Base-by-base conservation (phyloP, 2,329 filamentous ascomycete species). In the Lecanosticta acicola region DNA sequence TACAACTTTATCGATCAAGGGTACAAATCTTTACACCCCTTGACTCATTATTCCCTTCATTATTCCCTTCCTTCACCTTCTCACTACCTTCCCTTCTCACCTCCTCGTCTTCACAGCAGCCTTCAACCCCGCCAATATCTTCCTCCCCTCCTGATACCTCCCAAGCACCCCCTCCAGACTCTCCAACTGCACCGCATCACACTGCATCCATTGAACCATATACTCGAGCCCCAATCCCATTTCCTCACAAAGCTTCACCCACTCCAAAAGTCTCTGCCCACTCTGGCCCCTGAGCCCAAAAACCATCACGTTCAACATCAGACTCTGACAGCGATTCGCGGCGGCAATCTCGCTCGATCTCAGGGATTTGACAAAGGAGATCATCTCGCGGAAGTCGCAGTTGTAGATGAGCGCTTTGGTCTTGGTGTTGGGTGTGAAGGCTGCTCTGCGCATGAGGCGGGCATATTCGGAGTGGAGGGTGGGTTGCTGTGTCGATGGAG, bases 391-490 rank as follows among this genome's bases (percentile, higher is more conserved):
- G 24, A 56, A 54, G 39, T 56, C 47, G 36, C 52, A 49, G 37
- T 56, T 46, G 33, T 50, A 50, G 18, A 54, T 41, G 5, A 46
- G 48, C 9, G 45, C 46, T 11, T 46, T 20, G 5, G 43, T 54
- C 16, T 39, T 48, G 13, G 40, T 51, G 14, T 43, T 49, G 1
- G 51, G 47, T 0, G 46, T 47, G 39, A 56, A 51, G 3, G 51
- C 54, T 3, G 54, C 51, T 34, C 43, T 41, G 14, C 47, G 51
- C 5, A 56, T 45, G 3, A 56, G 20, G 8, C 32, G 41, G 20
- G 43, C 21, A 43, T 52, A 50, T 29, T 56, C 54, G 24, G 49
- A 33, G 52, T 39, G 41, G 39, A 48, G 53, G 4, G 48, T 48
- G 11, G 24, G 44, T n/a, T 40, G 35, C 3, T 51, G 41, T 9